Evolutionary conservation across 1,284 basidiomycete species (phyloP), one percentile per base, ranked within the genome.

Genomic region (Somion occarium): DNA sequence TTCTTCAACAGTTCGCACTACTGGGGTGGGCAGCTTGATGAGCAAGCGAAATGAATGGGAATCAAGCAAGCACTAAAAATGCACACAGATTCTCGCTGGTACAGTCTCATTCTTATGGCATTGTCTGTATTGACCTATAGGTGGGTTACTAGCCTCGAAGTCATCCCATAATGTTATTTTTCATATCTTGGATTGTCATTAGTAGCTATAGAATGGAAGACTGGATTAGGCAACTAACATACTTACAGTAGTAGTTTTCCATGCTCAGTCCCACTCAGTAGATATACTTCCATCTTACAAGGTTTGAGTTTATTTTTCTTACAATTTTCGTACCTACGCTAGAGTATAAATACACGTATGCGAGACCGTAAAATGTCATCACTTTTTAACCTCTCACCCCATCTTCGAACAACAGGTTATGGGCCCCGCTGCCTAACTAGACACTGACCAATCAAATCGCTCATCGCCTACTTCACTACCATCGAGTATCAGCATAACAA

Each of bases 1-100:
- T 66, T 67, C 58, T 69, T 70, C 57, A 63, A 60, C 46, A 46
- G 50, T n/a, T n/a, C n/a, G n/a, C n/a, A n/a, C n/a, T n/a, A n/a
- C n/a, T n/a, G n/a, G n/a, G n/a, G n/a, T n/a, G n/a, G n/a, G n/a
- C n/a, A n/a, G n/a, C n/a, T n/a, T n/a, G n/a, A n/a, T n/a, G n/a
- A n/a, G n/a, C 39, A 66, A 64, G 13, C 56, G 58, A 39, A 52
- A 56, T 12, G 20, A 48, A 25, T 23, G 46, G 5, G 23, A 37
- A 3, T 64, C 64, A 1, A 49, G 4, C 52, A 54, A 3, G 45
- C 44, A 18, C 38, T 69, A 12, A 64, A 66, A 47, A 62, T 52
- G n/a, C 62, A 68, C 44, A 60, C 55, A 9, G 56, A 67, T 42
- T 59, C 63, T 20, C 44, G 62, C 0, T 69, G 61, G 55, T 68